Base-by-base conservation (phyloP, 495 filamentous ascomycete species). In the Penicillium nucicola region DNA sequence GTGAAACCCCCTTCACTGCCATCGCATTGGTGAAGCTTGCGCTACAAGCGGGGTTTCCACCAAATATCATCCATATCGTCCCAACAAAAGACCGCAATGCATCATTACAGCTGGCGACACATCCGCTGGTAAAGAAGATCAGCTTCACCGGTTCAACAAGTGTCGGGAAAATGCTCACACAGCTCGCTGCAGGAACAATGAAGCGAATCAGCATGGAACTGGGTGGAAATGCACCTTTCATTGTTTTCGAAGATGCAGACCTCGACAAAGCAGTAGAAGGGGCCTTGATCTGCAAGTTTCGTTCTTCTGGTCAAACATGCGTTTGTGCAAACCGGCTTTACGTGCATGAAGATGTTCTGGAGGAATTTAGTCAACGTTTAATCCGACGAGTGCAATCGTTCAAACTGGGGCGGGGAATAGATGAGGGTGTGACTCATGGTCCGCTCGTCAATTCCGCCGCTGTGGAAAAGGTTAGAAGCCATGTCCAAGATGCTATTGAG, bases 201-300 rank as follows among this genome's bases (percentile, higher is more conserved):
- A 75, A 81, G 42, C 86, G 85, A 63, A 88, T 96, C 45, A 93
- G 87, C 0, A 79, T 95, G 25, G 91, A 96, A 68, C 92, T 91
- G 6, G 92, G 92, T 17, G 92, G 92, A 33, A 96, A 96, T 72
- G 85, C 81, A 7, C 90, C 91, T 3, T 74, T 95, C 30, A 69
- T 97, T 45, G 80, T 97, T 19, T 97, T 96, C 61, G 86, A 87
- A 32, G 92, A 96, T 64, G 88, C 87, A 5, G 84, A 95, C 62
- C 60, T 96, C 14, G 88, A 92, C 10, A 83, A 87, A 55, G 89
- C 90, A 1, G 85, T 87, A 14, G 89, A 87, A 45, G 95, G 88
- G 84, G 77, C 82, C 10, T 63, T 80, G 18, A 56, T 66, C 5
- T 71, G 57, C 38, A 82, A 82, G 47, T 80, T 79, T 60, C 65